These are phyloP conservation scores for Chaetomiaceae sp. DNA, from an alignment of 2,329 filamentous ascomycete species.

Conservation along the genomic window DNA sequence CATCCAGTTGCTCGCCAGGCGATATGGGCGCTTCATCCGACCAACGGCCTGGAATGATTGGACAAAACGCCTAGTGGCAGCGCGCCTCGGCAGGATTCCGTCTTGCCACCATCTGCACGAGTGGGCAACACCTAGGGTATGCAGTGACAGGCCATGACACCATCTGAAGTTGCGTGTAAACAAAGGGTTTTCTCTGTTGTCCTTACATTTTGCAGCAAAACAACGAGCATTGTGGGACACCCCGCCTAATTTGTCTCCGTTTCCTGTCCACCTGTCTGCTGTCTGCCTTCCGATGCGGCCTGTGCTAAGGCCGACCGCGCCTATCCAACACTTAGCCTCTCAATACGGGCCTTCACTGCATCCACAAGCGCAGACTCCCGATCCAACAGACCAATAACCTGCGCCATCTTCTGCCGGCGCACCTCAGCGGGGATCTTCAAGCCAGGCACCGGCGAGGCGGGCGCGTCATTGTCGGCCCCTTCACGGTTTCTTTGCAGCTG, in stretches of 20 bases:
- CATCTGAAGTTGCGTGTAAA: background rate
- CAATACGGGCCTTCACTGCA: slow-evolving; percentile 58
- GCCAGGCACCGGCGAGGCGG: slow-evolving; percentile 36
- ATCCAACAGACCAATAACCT: slow-evolving; percentile 60
- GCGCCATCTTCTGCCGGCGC: slow-evolving; percentile 57
- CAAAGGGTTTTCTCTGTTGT: slow-evolving; percentile 25
- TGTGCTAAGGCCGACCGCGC: no score
- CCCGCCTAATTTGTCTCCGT: slow-evolving; percentile 4
- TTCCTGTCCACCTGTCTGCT: background rate
- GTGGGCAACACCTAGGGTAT: background rate
- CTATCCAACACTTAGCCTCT: slow-evolving; percentile 45
- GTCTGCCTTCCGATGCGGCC: background rate
- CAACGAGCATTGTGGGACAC: background rate
- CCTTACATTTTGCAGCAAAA: slow-evolving; percentile 6
- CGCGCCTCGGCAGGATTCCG: slow-evolving; percentile 1
- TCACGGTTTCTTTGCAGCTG: slow-evolving; percentile 36
- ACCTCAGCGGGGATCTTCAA: slow-evolving; percentile 56
- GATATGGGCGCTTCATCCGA: background rate
- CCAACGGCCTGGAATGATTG: slow-evolving; percentile 1
- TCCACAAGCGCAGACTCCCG: slow-evolving; percentile 65
- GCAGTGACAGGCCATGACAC: slow-evolving; percentile 1
- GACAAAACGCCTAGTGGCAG: background rate
- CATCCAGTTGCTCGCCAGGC: no score
- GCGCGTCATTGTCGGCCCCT: slow-evolving; percentile 23
- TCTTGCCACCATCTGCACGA: background rate